Evolutionary conservation across 1,139 yeast genomes (phyloP).

Genomic region (Yamadazyma triangularis): DNA sequence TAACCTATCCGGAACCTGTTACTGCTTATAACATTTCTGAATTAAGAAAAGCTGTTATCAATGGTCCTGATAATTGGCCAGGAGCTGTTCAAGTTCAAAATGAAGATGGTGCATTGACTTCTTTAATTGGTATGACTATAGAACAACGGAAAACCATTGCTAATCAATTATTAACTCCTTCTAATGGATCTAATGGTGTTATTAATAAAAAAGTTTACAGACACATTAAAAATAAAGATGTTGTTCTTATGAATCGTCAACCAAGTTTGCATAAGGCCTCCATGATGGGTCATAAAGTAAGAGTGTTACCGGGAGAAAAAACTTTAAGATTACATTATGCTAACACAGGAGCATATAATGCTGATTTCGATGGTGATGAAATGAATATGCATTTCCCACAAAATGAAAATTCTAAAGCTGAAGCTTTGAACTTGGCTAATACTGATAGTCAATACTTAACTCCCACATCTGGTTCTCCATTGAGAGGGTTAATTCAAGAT

Average conservation of each 20-base stretch:
- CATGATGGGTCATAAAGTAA: constrained; percentile 99
- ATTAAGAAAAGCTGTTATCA: constrained; percentile 89
- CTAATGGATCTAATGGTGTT: constrained; percentile 47
- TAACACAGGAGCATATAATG: constrained; percentile 97
- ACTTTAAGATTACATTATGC: constrained; percentile 96
- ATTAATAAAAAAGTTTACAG: constrained; percentile 90
- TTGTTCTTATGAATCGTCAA: constrained; percentile 97
- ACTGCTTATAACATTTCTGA: constrained; percentile 90
- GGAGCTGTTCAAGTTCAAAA: constrained; percentile 97
- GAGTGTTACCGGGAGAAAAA: constrained; percentile 96
- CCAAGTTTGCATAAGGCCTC: constrained; percentile 99
- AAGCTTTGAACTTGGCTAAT: constrained; percentile 90
- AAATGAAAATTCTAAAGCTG: constrained; percentile 97
- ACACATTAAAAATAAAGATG: constrained; percentile 92
- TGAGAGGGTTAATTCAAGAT: constrained; percentile 98
- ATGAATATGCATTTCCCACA: constrained; percentile 99
- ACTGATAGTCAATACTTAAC: constrained; percentile 97
- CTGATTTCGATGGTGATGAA: constrained; percentile 99
- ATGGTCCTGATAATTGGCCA: constrained; percentile 98
- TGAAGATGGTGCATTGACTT: constrained; percentile 87
- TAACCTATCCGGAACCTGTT: constrained; percentile 98
- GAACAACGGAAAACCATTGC: constrained; percentile 98
- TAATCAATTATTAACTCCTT: constrained; percentile 88
- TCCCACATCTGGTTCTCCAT: constrained; percentile 97
- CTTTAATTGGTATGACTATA: constrained; percentile 80